Base-by-base conservation (phyloP, 2,329 filamentous ascomycete species). In the Fusarium sp. region DNA sequence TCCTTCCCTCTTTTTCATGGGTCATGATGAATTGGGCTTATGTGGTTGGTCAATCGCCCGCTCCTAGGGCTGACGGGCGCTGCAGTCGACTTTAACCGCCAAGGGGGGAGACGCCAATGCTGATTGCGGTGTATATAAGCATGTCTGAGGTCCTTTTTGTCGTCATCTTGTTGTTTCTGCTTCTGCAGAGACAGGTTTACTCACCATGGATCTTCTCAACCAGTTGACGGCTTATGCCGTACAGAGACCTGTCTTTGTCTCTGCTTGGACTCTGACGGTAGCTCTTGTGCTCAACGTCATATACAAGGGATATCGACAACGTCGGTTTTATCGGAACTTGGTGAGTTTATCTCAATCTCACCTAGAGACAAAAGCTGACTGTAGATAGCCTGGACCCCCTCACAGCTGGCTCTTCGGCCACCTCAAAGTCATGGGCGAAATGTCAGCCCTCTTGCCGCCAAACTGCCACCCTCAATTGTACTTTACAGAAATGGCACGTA, bases 341-440 rank as follows among this genome's bases (percentile, higher is more conserved):
- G 70, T 73, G 64, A 36, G 1, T 12, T 22, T 6, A 1, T 2
- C 22, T 7, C 22, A 24, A 12, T 7, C 17, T 42, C 11, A 31
- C 17, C 6, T 4, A 24, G 35, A 36, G 16, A 20, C 3, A 9
- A 53, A 9, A 42, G 56, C 62, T 60, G 17, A 67, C 44, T 0
- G 2, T 2, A 5, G 1, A 24, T 11, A 71, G 64, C 64, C 71
- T 0, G 61, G 70, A 0, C 70, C 71, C 16, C 71, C 64, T 4
- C 67, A 73, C n/a, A 68, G 70, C 12, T 73, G 66, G 67, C n/a
- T 73, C 4, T 46, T 63, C 0, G 70, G 70, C 2, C 70, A 73
- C 7, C 61, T 73, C 40, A 60, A 63, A 17, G 42, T 57, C 9
- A 33, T 73, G 2, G 46, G 53, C 9, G 51, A 69, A 6, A 49